Percentiles rank a stretch among this genome's conserved stretches.
phyloP scores from a whole-genome alignment of 345 rosid species.

The thale cress (Arabidopsis thaliana) region DNA sequence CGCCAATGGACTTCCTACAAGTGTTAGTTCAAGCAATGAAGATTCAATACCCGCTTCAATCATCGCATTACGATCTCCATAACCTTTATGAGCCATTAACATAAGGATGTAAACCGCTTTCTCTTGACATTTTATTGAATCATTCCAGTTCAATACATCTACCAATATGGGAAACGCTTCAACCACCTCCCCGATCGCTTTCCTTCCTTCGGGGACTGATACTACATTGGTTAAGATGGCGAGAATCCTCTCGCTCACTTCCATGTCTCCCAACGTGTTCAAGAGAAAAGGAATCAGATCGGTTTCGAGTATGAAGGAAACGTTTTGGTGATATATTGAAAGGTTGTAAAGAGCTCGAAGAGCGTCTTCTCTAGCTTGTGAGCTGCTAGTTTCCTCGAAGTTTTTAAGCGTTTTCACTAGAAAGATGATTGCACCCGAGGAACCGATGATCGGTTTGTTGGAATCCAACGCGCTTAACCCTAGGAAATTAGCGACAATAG shows the following conservation, averaged over 20 bases:
- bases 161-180: slow-evolving; percentile 75
- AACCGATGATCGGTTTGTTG: slow-evolving; percentile 83
- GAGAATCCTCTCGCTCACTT: slow-evolving; percentile 76
- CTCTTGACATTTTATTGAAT: slow-evolving; percentile 89
- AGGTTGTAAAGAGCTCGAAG: slow-evolving; percentile 88
- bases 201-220: slow-evolving; percentile 77
- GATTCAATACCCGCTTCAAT: slow-evolving; percentile 84
- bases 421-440: slow-evolving; percentile 80
- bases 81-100: slow-evolving; percentile 91
- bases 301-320: slow-evolving; percentile 62
- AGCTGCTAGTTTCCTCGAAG: slow-evolving; percentile 45
- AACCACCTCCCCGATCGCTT: slow-evolving; percentile 53
- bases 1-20: slow-evolving; percentile 73
- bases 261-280: slow-evolving; percentile 81
- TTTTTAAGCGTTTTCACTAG: slow-evolving; percentile 61
- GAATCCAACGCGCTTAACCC: slow-evolving; percentile 89
- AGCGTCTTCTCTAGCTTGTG: slow-evolving; percentile 86
- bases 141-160: slow-evolving; percentile 87
- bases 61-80: slow-evolving; percentile 81
- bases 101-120: slow-evolving; percentile 78
- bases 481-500: slow-evolving; percentile 80
- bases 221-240: slow-evolving; percentile 74
- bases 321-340: slow-evolving; percentile 63
- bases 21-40: slow-evolving; percentile 81
- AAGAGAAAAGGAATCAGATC: slow-evolving; percentile 65